phyloP scores from a whole-genome alignment of 768 basidiomycete genomes.

The Phylloporus sp. region DNA sequence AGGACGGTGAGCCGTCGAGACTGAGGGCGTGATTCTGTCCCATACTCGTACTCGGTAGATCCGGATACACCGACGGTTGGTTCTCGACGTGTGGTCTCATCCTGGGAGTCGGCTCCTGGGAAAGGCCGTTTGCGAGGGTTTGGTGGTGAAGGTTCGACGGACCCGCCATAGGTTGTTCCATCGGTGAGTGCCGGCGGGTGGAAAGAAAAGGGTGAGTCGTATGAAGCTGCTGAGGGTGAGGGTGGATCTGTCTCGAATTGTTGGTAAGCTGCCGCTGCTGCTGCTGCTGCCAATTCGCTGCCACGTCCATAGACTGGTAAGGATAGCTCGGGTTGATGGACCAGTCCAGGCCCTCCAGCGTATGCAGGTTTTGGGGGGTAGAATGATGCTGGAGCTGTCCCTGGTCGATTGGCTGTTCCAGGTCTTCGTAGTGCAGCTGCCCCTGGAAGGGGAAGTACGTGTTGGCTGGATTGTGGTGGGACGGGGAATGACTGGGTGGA shows the following conservation, averaged over 20 bases:
- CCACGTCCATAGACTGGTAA: slow-evolving; percentile 38
- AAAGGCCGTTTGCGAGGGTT: slow-evolving; percentile 64
- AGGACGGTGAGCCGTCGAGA: slow-evolving; percentile 79
- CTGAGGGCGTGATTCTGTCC: slow-evolving; percentile 69
- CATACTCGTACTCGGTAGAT: slow-evolving; percentile 58
- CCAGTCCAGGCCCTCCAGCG: slow-evolving; percentile 52
- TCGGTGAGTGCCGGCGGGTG: slow-evolving; percentile 56
- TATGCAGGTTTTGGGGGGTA: slow-evolving; percentile 46
- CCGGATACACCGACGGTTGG: slow-evolving; percentile 25
- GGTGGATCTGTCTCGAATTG: slow-evolving; percentile 31
- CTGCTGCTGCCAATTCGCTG: slow-evolving; percentile 36
- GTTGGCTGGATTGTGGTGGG: slow-evolving; percentile 41
- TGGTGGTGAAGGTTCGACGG: slow-evolving; percentile 33
- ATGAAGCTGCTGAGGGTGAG: slow-evolving; percentile 28
- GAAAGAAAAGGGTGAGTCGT: slow-evolving; percentile 79
- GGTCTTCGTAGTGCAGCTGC: slow-evolving; percentile 54
- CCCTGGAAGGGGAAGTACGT: slow-evolving; percentile 56
- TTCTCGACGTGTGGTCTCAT: slow-evolving; percentile 42
- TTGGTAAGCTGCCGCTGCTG: slow-evolving; percentile 30
- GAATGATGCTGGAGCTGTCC: slow-evolving; percentile 68
- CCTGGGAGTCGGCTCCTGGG: slow-evolving; percentile 51
- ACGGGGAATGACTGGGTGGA: slow-evolving; percentile 37
- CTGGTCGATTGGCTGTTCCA: slow-evolving; percentile 59
- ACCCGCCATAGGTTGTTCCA: slow-evolving; percentile 27
- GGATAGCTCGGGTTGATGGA: slow-evolving; percentile 43